These are phyloP conservation scores for Fomes fomentarius DNA, from an alignment of 1,284 basidiomycete species.

Conservation along the genomic window DNA sequence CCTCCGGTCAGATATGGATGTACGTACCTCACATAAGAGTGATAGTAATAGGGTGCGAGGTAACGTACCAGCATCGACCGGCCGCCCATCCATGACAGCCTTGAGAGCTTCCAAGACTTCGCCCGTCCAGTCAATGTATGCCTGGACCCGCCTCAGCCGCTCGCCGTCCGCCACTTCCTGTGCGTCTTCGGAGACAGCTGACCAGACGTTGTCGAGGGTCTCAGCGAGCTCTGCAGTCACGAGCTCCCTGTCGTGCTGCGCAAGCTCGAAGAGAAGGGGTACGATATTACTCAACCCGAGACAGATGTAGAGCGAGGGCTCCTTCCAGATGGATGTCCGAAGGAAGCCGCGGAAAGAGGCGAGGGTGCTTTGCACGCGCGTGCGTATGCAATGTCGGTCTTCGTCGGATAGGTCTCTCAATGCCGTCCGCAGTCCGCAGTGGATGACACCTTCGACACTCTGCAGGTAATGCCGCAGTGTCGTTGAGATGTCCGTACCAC, in stretches of 20 bases:
- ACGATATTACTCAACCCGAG: conserved; percentile 19
- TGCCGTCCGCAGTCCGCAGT: conserved; percentile 8
- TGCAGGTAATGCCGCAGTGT: conserved; percentile 17
- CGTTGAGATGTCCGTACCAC: conserved; percentile 11
- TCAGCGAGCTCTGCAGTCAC: conserved; percentile 16
- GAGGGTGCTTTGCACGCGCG: conserved; percentile 5
- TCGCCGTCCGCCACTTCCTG: conserved; percentile 1
- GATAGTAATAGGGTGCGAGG: background rate
- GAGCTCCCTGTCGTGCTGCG: conserved; percentile 4
- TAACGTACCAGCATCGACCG: conserved; percentile 6
- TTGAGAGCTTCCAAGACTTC: conserved; percentile 16
- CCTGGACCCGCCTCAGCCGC: conserved; percentile 7
- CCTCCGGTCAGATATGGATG: background rate
- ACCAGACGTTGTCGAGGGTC: conserved; percentile 13
- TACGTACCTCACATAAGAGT: too few species aligned
- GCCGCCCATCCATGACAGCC: conserved; percentile 7
- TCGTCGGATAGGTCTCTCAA: conserved; percentile 2
- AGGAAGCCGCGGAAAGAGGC: conserved; percentile 13
- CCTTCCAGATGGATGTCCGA: conserved; percentile 14
- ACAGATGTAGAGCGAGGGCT: conserved; percentile 18
- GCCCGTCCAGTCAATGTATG: conserved; percentile 19
- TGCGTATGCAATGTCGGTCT: conserved; percentile 2
- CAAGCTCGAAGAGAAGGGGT: conserved; percentile 16
- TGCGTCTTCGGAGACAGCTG: conserved; percentile 4
- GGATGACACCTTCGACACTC: conserved; percentile 11